Evolutionary conservation across 768 basidiomycete genomes (phyloP).

Genomic region (Lactarius quietus): DNA sequence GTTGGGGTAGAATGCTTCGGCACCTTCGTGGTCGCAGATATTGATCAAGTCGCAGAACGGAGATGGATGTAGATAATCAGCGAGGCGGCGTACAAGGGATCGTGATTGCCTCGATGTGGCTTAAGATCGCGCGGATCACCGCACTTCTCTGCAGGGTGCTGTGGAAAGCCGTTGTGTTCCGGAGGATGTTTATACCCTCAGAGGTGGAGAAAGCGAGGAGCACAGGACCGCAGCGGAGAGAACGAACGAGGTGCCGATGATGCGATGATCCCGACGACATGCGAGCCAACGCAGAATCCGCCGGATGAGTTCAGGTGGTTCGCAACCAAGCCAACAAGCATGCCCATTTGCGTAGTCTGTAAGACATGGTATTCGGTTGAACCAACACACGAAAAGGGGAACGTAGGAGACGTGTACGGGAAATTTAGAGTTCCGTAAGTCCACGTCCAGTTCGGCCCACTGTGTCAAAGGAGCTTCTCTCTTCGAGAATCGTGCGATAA

Average conservation of each 20-base stretch:
- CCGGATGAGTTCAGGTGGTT: neutral
- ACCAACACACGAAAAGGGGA: neutral
- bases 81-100: conserved; percentile 81
- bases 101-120: too few species aligned
- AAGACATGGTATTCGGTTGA: neutral
- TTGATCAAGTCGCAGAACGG: too few species aligned
- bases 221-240: neutral
- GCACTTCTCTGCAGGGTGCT: neutral
- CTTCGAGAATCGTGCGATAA: conserved; percentile 92
- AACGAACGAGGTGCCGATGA: neutral
- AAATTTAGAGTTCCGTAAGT: conserved; percentile 84
- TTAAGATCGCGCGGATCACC: conserved; percentile 61
- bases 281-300: neutral
- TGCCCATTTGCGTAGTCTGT: neutral
- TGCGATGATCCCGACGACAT: neutral
- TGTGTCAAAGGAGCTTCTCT: conserved; percentile 89
- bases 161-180: conserved; percentile 38
- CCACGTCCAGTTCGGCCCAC: conserved; percentile 94
- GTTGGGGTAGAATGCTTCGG: too few species aligned
- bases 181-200: neutral
- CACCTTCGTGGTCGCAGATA: too few species aligned
- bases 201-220: neutral
- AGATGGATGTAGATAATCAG: too few species aligned
- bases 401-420: conserved; percentile 15
- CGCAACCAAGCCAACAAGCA: neutral